These are phyloP conservation scores for Candida mesenterica DNA, from an alignment of 1,139 yeast genomes.

Conservation along the genomic window DNA sequence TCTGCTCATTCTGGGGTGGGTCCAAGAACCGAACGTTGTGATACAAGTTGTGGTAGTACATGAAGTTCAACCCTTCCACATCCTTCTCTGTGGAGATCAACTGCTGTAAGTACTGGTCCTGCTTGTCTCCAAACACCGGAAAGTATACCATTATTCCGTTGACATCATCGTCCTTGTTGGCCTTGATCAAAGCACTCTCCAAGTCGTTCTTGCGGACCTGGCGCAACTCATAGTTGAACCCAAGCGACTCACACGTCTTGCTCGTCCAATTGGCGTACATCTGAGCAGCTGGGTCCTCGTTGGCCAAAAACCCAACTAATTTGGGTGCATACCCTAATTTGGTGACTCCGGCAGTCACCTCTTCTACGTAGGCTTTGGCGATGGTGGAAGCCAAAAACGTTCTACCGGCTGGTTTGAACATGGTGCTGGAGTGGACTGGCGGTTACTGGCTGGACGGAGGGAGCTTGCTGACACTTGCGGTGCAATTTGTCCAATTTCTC, in stretches of 20 bases:
- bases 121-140: slow-evolving; percentile 94
- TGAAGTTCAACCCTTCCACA: slow-evolving; percentile 91
- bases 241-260: slow-evolving; percentile 81
- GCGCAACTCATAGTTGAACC: slow-evolving; percentile 79
- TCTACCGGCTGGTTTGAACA: slow-evolving; percentile 58
- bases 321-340: slow-evolving; percentile 58
- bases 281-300: slow-evolving; percentile 89
- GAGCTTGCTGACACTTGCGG: not conserved
- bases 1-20: slow-evolving; percentile 59
- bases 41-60: slow-evolving; percentile 90
- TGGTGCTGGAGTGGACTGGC: slow-evolving; percentile 4
- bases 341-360: slow-evolving; percentile 60
- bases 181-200: slow-evolving; percentile 78
- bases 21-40: slow-evolving; percentile 88
- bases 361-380: slow-evolving; percentile 77
- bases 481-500: not conserved
- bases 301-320: slow-evolving; percentile 88
- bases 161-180: slow-evolving; percentile 72
- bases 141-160: slow-evolving; percentile 98
- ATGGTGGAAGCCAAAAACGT: slow-evolving; percentile 86
- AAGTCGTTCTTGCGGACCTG: slow-evolving; percentile 75
- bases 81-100: slow-evolving; percentile 84
- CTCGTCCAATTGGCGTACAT: slow-evolving; percentile 97
- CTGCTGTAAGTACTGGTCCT: slow-evolving; percentile 93
- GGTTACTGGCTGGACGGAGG: not conserved